phyloP scores from a whole-genome alignment of 2,329 filamentous ascomycete genomes.

The Colletotrichum kahawae region DNA sequence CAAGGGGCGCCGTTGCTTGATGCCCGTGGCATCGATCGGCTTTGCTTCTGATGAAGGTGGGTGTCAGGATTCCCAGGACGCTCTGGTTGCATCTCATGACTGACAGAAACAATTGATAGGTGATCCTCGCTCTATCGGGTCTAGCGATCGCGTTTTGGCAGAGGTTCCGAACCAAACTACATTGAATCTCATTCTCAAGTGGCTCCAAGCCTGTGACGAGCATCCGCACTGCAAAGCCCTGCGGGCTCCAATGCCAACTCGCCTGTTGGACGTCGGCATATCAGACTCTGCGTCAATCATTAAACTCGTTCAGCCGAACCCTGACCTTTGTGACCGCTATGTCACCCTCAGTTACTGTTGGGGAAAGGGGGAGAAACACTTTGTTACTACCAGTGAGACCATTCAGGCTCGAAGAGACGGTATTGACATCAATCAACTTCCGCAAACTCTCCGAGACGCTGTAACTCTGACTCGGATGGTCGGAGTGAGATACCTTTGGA shows the following conservation, averaged over 20 bases:
- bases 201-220: constrained; percentile 5
- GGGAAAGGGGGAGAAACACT: background rate
- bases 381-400: constrained; percentile 2
- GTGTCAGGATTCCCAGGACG: background rate
- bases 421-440: constrained; percentile 1
- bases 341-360: constrained; percentile 13
- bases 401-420: background rate
- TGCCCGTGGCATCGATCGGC: background rate
- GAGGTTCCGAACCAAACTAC: background rate
- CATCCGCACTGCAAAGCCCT: background rate
- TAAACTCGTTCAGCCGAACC: background rate
- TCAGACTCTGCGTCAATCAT: background rate
- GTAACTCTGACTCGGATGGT: constrained; percentile 26
- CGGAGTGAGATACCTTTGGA: constrained; percentile 31
- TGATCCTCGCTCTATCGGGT: background rate
- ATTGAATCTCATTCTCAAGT: background rate
- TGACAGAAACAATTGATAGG: background rate
- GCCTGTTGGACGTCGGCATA: background rate
- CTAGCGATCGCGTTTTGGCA: background rate
- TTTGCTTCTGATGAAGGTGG: constrained; percentile 5
- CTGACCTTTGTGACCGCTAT: background rate
- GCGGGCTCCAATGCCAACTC: background rate
- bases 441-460: constrained; percentile 29
- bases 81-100: background rate
- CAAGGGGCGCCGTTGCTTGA: background rate